Evolutionary conservation across 305 asterid species (phyloP), one percentile per base, ranked within the genome.

Genomic region (Stenogyne calaminthoides): DNA sequence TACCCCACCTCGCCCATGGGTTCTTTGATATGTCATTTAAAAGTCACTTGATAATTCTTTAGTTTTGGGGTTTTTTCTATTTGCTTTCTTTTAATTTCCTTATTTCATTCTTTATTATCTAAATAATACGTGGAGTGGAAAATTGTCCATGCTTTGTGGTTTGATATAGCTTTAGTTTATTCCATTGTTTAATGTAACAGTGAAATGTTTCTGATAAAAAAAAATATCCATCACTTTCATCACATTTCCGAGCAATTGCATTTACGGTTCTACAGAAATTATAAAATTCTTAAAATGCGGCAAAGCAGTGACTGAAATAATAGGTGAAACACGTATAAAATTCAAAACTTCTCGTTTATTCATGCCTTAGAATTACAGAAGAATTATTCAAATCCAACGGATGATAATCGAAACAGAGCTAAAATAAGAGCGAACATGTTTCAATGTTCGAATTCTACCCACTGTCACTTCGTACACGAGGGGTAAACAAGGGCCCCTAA

Each of bases 1-100:
- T 15, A 78, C 81, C 11, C 84, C 86, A 42, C 69, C 67, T 14
- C 71, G 64, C 59, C 52, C 76, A 2, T 69, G 76, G 86, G 84
- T 76, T 34, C 37, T 71, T 64, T 73, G 82, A 79, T 37, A 67
- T 62, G 42, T 57, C 25, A 57, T 12, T 9, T 0, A 10, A 18
- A 25, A 12, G 9, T 47, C 44, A 10, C 68, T 65, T 65, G 36
- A 55, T 3, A 19, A n/a, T 19, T 10, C 19, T n/a, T 47, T 47
- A n/a, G 8, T 5, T 47, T 47, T 6, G 19, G 19, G 20, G 0
- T 7, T 36, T 15, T n/a, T 59, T 2, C 7, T 27, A 0, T 9
- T 9, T 65, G 29, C 29, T 0, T 7, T 36, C 5, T 25, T 59
- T 2, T 12, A 15, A 0, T 9, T 9, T 65, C 4, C 29, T 0